Percentiles rank a stretch among this genome's conserved stretches.
These are phyloP conservation scores for Plasmodium inui DNA, from an alignment of 169 alveolate genomes.

Conservation along the genomic window DNA sequence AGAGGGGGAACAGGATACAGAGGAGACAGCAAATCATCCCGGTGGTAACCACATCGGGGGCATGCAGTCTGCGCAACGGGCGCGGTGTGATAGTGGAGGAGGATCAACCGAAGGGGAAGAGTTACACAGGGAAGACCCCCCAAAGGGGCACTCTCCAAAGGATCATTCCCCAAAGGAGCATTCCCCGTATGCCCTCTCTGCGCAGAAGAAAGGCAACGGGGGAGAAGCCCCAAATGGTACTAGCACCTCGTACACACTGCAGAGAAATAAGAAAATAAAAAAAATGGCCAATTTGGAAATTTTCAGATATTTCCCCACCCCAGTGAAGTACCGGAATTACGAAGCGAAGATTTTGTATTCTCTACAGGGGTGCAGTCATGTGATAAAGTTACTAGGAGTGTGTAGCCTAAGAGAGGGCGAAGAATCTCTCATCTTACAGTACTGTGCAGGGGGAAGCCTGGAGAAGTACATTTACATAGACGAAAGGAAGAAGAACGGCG, in stretches of 20 bases:
- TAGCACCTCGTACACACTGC: constrained; percentile 48
- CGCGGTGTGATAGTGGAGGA: background rate
- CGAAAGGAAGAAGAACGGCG: constrained; percentile 40
- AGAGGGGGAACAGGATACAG: background rate
- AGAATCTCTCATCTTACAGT: constrained; percentile 76
- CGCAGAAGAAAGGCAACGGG: background rate
- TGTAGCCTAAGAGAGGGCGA: constrained; percentile 76
- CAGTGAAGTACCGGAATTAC: constrained; percentile 79
- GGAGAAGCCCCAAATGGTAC: background rate
- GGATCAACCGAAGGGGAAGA: background rate
- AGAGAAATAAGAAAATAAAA: constrained; percentile 73
- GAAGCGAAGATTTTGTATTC: constrained; percentile 78
- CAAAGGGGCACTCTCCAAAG: background rate
- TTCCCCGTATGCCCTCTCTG: background rate
- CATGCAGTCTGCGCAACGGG: background rate
- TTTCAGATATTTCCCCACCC: constrained; percentile 79
- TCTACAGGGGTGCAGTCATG: constrained; percentile 68
- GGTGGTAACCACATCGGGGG: background rate
- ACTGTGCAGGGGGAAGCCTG: constrained; percentile 82
- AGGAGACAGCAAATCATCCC: background rate
- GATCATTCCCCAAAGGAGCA: background rate
- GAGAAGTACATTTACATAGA: constrained; percentile 76
- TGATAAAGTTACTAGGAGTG: constrained; percentile 76
- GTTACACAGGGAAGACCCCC: background rate
- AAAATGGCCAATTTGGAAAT: constrained; percentile 70